These are phyloP conservation scores for Cryomyces antarcticus DNA, from an alignment of 495 filamentous ascomycete genomes.

Conservation along the genomic window DNA sequence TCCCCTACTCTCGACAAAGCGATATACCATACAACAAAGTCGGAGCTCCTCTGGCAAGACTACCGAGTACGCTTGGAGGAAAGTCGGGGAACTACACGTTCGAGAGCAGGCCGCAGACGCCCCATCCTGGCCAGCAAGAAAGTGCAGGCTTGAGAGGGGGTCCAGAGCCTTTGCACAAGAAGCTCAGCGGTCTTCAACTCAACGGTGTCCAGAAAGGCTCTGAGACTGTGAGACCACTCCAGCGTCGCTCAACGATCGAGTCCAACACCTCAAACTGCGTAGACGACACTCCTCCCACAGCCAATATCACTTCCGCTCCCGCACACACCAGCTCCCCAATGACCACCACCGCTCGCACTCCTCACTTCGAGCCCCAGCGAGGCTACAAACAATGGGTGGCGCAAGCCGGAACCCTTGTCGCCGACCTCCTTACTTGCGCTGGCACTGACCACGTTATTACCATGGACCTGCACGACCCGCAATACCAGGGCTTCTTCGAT, in stretches of 20 bases:
- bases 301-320: not conserved
- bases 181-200: constrained; percentile 39
- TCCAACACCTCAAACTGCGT: constrained; percentile 2
- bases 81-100: constrained; percentile 56
- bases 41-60: constrained; percentile 71
- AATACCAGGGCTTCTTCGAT: constrained; percentile 98
- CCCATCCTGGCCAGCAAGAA: constrained; percentile 43
- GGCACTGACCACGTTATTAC: constrained; percentile 94
- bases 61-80: constrained; percentile 18
- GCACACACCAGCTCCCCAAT: not conserved
- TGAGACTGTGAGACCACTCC: constrained; percentile 5
- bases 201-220: constrained; percentile 26
- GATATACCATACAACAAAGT: constrained; percentile 91
- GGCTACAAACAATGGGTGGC: constrained; percentile 98
- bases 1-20: constrained; percentile 87
- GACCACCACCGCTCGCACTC: constrained; percentile 4
- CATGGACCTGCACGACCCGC: constrained; percentile 92
- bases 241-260: constrained; percentile 1
- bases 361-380: constrained; percentile 53
- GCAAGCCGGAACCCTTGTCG: constrained; percentile 86
- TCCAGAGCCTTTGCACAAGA: constrained; percentile 40
- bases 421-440: constrained; percentile 84
- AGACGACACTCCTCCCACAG: constrained; percentile 34
- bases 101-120: constrained; percentile 77
- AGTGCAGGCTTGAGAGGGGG: constrained; percentile 41